A percentile compares a stretch with the other conserved stretches of the same genome.
Conservation (phyloP, 1,284 basidiomycete genomes). For the Phellinidium pouzarii region DNA sequence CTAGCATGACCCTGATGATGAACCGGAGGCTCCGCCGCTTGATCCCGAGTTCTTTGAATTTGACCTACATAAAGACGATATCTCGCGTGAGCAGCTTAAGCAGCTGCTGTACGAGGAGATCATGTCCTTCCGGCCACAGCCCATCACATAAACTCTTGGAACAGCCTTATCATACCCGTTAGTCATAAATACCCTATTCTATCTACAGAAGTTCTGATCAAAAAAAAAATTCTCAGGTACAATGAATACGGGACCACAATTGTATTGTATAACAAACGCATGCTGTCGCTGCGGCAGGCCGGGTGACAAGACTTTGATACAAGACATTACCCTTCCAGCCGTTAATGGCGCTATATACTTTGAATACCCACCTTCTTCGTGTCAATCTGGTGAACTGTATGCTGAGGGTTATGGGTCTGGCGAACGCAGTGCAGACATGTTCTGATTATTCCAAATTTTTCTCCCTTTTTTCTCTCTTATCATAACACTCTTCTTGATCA, state of each 20-base stretch:
- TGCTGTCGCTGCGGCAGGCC: not conserved
- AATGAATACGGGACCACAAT: not conserved
- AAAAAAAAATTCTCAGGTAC: not conserved
- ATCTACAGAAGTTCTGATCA: not conserved
- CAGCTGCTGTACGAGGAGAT: conserved; percentile 64
- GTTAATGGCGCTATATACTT: not conserved
- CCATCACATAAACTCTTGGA: conserved; percentile 38
- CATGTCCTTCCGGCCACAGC: conserved; percentile 69
- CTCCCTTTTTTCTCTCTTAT: not conserved
- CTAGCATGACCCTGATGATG: conserved; percentile 87
- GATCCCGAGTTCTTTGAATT: conserved; percentile 93
- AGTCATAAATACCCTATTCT: not conserved
- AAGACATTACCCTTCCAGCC: not conserved
- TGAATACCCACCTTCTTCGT: not conserved
- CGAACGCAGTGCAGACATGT: not conserved
- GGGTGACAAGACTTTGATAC: not conserved
- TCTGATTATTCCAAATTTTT: not conserved
- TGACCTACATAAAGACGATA: conserved; percentile 89
- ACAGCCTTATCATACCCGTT: not conserved
- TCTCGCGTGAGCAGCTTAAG: conserved; percentile 78
- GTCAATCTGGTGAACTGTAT: not conserved
- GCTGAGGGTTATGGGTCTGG: not conserved
- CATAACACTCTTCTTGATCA: not conserved
- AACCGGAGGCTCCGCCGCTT: conserved; percentile 85
- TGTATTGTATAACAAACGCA: not conserved